A percentile compares a stretch with the other conserved stretches of the same genome.
These are phyloP conservation scores for Pichia sp. DNA, from an alignment of 1,139 yeast genomes.

Conservation along the genomic window DNA sequence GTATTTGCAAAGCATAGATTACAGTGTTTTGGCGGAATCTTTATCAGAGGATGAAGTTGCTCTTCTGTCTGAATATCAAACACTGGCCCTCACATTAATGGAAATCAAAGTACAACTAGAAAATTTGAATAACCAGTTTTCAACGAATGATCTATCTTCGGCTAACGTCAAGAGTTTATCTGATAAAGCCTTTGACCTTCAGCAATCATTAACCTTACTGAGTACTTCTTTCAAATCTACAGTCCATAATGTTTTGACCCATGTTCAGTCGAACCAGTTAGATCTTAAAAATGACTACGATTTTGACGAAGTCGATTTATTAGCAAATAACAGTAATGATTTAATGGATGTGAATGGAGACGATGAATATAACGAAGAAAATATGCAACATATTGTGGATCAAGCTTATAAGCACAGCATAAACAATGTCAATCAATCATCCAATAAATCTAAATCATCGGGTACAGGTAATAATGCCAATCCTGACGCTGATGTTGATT, in stretches of 20 bases:
- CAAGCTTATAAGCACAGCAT: too few species aligned
- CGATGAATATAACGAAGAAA: background rate
- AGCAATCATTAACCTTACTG: slow-evolving; percentile 54
- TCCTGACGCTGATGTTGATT: slow-evolving; percentile 11
- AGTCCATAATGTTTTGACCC: slow-evolving; percentile 43
- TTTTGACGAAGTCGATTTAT: background rate
- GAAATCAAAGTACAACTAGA: slow-evolving; percentile 17
- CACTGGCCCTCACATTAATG: slow-evolving; percentile 34
- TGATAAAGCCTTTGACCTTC: slow-evolving; percentile 39
- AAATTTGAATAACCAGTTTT: slow-evolving; percentile 11
- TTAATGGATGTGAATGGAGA: background rate
- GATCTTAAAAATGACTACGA: background rate
- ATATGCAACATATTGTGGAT: too few species aligned
- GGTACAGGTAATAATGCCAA: too few species aligned
- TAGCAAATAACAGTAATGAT: background rate
- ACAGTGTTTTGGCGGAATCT: slow-evolving; percentile 3
- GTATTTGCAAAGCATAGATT: slow-evolving; percentile 7
- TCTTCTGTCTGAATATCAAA: slow-evolving; percentile 35
- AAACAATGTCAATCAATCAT: too few species aligned
- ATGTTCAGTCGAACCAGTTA: slow-evolving; percentile 15
- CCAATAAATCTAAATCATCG: too few species aligned
- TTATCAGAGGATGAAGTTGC: slow-evolving; percentile 14
- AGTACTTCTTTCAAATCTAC: slow-evolving; percentile 64
- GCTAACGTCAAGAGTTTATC: slow-evolving; percentile 1
- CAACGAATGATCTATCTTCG: background rate